Conservation (phyloP, 2,329 filamentous ascomycete species). For the Penicillium sp. region DNA sequence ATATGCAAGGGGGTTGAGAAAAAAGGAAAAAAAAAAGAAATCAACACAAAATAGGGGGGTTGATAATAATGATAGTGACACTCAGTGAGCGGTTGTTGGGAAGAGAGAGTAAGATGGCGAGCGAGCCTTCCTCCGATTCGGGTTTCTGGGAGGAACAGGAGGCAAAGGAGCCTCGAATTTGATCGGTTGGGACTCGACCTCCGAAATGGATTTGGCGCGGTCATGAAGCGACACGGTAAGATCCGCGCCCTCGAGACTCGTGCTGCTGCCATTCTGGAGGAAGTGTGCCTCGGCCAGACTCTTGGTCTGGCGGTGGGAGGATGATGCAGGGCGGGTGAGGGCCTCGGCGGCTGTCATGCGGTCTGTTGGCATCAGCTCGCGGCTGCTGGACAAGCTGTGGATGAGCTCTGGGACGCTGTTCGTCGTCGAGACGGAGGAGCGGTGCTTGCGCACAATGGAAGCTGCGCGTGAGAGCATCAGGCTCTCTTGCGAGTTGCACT, state of each 20-base stretch:
- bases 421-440: slow-evolving; percentile 48
- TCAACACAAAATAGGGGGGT: slow-evolving; percentile 1
- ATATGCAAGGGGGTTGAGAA: slow-evolving; percentile 14
- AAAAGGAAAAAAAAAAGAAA: slow-evolving; percentile 9
- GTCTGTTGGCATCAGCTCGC: slow-evolving; percentile 35
- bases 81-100: slow-evolving; percentile 26
- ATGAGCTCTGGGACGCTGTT: slow-evolving; percentile 47
- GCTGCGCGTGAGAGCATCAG: slow-evolving; percentile 51
- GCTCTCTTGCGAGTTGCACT: slow-evolving; percentile 57
- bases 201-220: slow-evolving; percentile 38
- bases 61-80: slow-evolving; percentile 5
- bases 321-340: slow-evolving; percentile 23
- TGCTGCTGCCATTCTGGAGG: slow-evolving; percentile 27
- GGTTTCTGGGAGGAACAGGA: slow-evolving; percentile 28
- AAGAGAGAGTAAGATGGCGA: slow-evolving; percentile 47
- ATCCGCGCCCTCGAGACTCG: slow-evolving; percentile 29
- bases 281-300: slow-evolving; percentile 37
- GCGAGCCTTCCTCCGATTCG: slow-evolving; percentile 36
- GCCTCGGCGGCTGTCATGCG: slow-evolving; percentile 23
- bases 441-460: slow-evolving; percentile 48
- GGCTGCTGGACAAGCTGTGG: slow-evolving; percentile 41
- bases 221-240: slow-evolving; percentile 30
- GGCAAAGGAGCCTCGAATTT: slow-evolving; percentile 24
- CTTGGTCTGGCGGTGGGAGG: slow-evolving; percentile 35
- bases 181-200: slow-evolving; percentile 25